These are phyloP conservation scores for Candida ovalis DNA, from an alignment of 805 yeast species.

Conservation along the genomic window DNA sequence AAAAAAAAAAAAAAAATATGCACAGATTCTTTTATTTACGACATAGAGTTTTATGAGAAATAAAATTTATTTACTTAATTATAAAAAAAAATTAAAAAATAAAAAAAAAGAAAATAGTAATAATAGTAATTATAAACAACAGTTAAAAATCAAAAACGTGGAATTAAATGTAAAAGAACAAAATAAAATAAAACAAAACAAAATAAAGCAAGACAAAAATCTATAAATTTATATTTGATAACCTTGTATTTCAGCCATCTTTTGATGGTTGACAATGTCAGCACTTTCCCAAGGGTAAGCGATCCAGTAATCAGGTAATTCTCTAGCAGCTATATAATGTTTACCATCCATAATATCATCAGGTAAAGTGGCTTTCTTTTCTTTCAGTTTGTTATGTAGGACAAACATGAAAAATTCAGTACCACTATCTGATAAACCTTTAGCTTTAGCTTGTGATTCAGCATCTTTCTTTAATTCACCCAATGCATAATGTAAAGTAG, in stretches of 20 bases:
- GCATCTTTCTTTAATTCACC: slow-evolving; percentile 73
- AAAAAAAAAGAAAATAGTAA: neutral
- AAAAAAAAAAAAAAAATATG: neutral
- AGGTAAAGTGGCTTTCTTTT: slow-evolving; percentile 70
- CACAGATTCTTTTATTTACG: neutral
- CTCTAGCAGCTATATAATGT: slow-evolving; percentile 65
- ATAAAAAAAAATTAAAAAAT: neutral
- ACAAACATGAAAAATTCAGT: slow-evolving; percentile 76
- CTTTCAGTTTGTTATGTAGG: slow-evolving; percentile 70
- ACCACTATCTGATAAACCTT: slow-evolving; percentile 46
- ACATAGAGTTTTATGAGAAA: too few relatives aligned
- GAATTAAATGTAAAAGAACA: neutral
- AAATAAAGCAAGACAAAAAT: neutral
- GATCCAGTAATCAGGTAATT: slow-evolving; percentile 77
- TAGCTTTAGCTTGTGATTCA: slow-evolving; percentile 50
- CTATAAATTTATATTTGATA: slow-evolving; percentile 41
- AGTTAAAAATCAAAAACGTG: too few relatives aligned
- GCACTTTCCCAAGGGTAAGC: slow-evolving; percentile 86
- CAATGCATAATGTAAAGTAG: slow-evolving; percentile 76
- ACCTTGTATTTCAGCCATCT: slow-evolving; percentile 70
- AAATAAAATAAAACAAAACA: neutral
- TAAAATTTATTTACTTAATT: neutral
- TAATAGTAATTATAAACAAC: neutral
- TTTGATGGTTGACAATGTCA: slow-evolving; percentile 70
- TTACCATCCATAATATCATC: slow-evolving; percentile 54